Evolutionary conservation across 2,329 filamentous ascomycete genomes (phyloP).

Genomic region (Aspergillus sojae): DNA sequence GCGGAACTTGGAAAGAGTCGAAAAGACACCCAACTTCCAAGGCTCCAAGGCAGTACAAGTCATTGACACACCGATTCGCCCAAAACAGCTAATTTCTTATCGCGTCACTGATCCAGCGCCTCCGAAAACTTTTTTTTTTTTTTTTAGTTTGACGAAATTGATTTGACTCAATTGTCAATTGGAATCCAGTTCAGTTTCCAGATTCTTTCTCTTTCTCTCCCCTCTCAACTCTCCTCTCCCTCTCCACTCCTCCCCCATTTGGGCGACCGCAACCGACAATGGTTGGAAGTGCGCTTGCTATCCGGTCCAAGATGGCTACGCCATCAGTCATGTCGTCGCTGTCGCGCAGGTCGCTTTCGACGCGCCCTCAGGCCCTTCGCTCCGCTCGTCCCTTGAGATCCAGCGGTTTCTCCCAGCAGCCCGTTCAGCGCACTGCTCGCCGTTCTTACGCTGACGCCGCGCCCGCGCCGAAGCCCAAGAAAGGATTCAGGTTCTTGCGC

Average conservation of each 20-base stretch:
- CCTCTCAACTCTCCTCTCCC: conserved; percentile 6
- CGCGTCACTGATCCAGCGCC: background rate
- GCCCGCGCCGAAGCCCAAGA: conserved; percentile 48
- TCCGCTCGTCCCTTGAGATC: conserved; percentile 30
- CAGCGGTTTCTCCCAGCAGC: conserved; percentile 23
- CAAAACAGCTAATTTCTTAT: conserved; percentile 34
- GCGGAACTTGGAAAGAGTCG: no score
- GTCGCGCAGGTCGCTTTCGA: conserved; percentile 41
- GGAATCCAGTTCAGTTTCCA: conserved; percentile 17
- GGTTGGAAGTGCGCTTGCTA: conserved; percentile 39
- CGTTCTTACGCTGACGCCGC: conserved; percentile 56
- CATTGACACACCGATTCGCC: conserved; percentile 38
- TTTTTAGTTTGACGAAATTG: conserved; percentile 5
- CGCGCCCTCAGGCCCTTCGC: conserved; percentile 30
- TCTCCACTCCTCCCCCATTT: conserved; percentile 15
- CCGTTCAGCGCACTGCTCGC: conserved; percentile 43
- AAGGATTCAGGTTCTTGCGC: conserved; percentile 69
- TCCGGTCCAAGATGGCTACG: conserved; percentile 36
- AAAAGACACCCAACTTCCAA: background rate
- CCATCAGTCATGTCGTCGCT: conserved; percentile 36
- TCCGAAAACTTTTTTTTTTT: conserved; percentile 11
- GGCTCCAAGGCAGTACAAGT: conserved; percentile 1
- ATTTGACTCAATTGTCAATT: background rate
- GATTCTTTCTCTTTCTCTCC: conserved; percentile 8
- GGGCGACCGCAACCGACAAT: conserved; percentile 32